Percentiles rank a stretch among this genome's conserved stretches.
phyloP scores from a whole-genome alignment of 2,329 filamentous ascomycete genomes.

The Coleophoma eucalyptorum region DNA sequence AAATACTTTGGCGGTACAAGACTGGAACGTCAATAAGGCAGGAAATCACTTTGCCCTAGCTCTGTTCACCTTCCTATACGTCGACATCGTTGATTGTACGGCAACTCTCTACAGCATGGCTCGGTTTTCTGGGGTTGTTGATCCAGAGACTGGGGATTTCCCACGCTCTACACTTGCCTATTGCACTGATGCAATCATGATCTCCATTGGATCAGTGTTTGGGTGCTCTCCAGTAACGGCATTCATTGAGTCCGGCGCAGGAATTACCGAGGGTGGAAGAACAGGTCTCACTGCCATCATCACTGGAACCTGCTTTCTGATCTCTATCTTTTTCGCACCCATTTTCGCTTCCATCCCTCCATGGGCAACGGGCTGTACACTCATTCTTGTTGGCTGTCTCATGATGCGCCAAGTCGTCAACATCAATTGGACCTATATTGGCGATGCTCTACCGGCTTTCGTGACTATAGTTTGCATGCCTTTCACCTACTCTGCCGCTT shows the following conservation, averaged over 20 bases:
- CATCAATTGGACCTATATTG: slow-evolving; percentile 75
- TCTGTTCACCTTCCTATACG: slow-evolving; percentile 74
- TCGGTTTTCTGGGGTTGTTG: slow-evolving; percentile 64
- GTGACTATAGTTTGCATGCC: slow-evolving; percentile 73
- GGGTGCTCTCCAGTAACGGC: slow-evolving; percentile 70
- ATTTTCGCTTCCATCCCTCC: slow-evolving; percentile 75
- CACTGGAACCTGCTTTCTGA: slow-evolving; percentile 65
- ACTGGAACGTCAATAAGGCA: slow-evolving; percentile 53
- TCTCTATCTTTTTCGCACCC: slow-evolving; percentile 71
- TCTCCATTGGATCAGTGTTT: slow-evolving; percentile 67
- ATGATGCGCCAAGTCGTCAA: slow-evolving; percentile 74
- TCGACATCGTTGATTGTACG: slow-evolving; percentile 76
- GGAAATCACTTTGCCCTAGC: slow-evolving; percentile 64
- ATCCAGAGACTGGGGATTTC: slow-evolving; percentile 71
- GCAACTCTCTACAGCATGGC: slow-evolving; percentile 81
- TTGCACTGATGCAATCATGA: slow-evolving; percentile 66
- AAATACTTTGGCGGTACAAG: slow-evolving; percentile 56
- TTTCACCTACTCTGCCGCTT: slow-evolving; percentile 75
- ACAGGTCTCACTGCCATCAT: slow-evolving; percentile 70
- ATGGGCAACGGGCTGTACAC: slow-evolving; percentile 72
- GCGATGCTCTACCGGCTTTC: slow-evolving; percentile 73
- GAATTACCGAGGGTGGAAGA: slow-evolving; percentile 70
- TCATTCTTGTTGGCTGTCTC: slow-evolving; percentile 70
- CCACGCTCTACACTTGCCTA: slow-evolving; percentile 81
- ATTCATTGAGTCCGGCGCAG: slow-evolving; percentile 73